phyloP scores from a whole-genome alignment of 768 basidiomycete species.

The Dentipellis fragilis region DNA sequence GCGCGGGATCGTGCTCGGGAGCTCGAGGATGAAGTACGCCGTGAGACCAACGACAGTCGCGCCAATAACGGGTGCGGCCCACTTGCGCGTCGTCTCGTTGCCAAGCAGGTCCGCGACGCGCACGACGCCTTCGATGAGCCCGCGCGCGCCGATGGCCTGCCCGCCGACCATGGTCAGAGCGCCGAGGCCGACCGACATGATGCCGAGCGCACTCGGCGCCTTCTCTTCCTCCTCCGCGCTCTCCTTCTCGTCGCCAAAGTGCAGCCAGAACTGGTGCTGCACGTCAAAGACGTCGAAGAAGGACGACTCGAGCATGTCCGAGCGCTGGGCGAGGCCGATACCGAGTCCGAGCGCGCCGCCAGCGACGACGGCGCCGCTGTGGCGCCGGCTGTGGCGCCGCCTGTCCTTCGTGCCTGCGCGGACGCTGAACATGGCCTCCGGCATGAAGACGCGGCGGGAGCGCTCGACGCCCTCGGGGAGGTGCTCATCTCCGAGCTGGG shows the following conservation, averaged over 20 bases:
- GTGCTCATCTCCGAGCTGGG: slow-evolving; percentile 61
- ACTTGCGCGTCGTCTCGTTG: slow-evolving; percentile 72
- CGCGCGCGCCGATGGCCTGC: slow-evolving; percentile 65
- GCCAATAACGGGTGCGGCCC: slow-evolving; percentile 82
- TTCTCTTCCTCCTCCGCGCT: slow-evolving; percentile 30
- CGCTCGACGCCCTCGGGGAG: slow-evolving; percentile 78
- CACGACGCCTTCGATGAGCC: slow-evolving; percentile 68
- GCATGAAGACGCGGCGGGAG: slow-evolving; percentile 78
- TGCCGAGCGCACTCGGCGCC: slow-evolving; percentile 53
- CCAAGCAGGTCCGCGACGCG: slow-evolving; percentile 70
- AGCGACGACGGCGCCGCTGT: slow-evolving; percentile 50
- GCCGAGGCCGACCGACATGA: slow-evolving; percentile 72
- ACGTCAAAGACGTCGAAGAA: slow-evolving; percentile 83
- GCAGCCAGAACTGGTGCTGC: slow-evolving; percentile 64
- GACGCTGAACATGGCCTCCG: slow-evolving; percentile 90
- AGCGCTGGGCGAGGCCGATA: slow-evolving; percentile 67
- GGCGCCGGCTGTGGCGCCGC: slow-evolving; percentile 27
- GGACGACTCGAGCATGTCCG: slow-evolving; percentile 71
- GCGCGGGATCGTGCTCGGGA: slow-evolving; percentile 81
- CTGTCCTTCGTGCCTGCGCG: slow-evolving; percentile 21
- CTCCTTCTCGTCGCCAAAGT: slow-evolving; percentile 51
- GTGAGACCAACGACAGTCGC: slow-evolving; percentile 63
- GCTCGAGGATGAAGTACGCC: slow-evolving; percentile 76
- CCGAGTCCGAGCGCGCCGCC: slow-evolving; percentile 76
- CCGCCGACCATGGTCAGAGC: slow-evolving; percentile 87